Base-by-base conservation (phyloP, 2,329 filamentous ascomycete genomes). In the Cercospora sojina region DNA sequence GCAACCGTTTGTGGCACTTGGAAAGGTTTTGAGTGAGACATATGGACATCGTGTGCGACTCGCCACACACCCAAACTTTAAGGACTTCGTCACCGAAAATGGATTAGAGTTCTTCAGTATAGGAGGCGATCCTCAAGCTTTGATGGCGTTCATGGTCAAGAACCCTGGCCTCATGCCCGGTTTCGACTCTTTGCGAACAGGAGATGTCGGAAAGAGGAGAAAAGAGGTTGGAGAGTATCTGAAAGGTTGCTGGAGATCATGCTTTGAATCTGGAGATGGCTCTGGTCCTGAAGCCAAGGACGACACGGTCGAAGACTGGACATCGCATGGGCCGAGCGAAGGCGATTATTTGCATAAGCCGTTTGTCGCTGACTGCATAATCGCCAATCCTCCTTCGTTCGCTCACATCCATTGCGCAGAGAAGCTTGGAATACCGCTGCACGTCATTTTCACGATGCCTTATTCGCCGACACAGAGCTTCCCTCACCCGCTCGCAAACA, bases 361-460 rank as follows among this genome's bases (percentile, higher is more conserved):
- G 0, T 97, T 97, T 75, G 88, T 96, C 47, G 93, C 92, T 0
- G 92, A 93, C 78, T 89, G 86, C 60, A 92, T 93, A 70, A 91
- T 92, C 72, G 90, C 90, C 2, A 92, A 93, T 67, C 90, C 90
- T 2, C 90, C 90, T 0, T 91, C 88, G 72, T 92, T 92, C 78
- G 90, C 89, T 0, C 90, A 92, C 72, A 83, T 92, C 2, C 90
- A 93, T 73, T 85, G 89, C 66, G 90, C 90, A 0, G 89, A 93
- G 77, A 91, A 90, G 77, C 78, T 92, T 72, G 90, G 89, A 0
- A 87, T 92, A 58, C 90, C 90, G 0, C 75, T 92, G 8, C 90
- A 93, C 72, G 87, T 96, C 78, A 96, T 96, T 91, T 97, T 96
- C 79, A 97, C 93, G 1, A 96, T 97, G 92, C 93, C 93, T 0